Percentiles rank a stretch among this genome's conserved stretches.
Evolutionary conservation across 2,329 filamentous ascomycete species (phyloP).

Genomic region (Dothideomycetidae sp.): DNA sequence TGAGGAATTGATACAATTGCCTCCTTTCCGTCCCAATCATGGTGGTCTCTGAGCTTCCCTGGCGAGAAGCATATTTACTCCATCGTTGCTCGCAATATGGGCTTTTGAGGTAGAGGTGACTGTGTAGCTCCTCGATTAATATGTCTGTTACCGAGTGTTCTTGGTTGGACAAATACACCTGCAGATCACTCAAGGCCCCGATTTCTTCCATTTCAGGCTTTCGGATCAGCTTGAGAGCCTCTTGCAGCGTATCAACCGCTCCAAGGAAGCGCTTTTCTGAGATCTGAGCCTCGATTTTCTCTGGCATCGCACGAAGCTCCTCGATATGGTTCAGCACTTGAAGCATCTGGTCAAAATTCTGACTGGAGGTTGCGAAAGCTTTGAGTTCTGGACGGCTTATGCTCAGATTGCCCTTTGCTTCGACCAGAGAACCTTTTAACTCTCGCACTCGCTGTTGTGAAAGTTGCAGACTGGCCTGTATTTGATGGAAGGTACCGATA

Average conservation of each 20-base stretch:
- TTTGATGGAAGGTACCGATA: conserved; percentile 97
- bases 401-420: conserved; percentile 67
- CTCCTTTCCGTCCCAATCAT: conserved; percentile 34
- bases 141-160: conserved; percentile 88
- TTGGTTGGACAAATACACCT: conserved; percentile 82
- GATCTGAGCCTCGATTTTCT: conserved; percentile 84
- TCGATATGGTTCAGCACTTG: conserved; percentile 60
- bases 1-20: conserved; percentile 42
- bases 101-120: conserved; percentile 93
- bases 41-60: conserved; percentile 17
- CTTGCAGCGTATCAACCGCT: conserved; percentile 83
- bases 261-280: conserved; percentile 91
- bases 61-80: conserved; percentile 59
- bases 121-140: conserved; percentile 89
- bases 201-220: conserved; percentile 85
- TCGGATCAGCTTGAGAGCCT: conserved; percentile 67
- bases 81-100: conserved; percentile 94
- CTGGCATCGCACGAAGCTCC: conserved; percentile 74
- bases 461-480: conserved; percentile 78
- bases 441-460: conserved; percentile 75
- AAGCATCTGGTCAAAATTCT: conserved; percentile 80
- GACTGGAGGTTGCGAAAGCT: conserved; percentile 73
- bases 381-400: conserved; percentile 82
- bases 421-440: conserved; percentile 68
- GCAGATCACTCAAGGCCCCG: conserved; percentile 71